Conservation (phyloP, 352 stramenopile species). For the Globisporangium parvum region DNA sequence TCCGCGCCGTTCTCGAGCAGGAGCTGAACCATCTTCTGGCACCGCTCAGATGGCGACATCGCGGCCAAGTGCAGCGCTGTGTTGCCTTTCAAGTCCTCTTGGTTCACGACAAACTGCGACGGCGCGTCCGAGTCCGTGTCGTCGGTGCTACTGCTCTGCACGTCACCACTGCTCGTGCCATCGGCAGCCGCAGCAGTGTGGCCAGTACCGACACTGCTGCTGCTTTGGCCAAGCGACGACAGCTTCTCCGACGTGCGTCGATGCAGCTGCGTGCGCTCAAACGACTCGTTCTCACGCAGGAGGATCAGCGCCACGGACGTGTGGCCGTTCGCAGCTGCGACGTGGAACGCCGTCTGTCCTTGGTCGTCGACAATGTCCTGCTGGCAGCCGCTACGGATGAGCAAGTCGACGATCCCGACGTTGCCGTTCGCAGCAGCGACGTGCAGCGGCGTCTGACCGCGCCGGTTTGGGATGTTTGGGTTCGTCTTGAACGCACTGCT, state of each 20-base stretch:
- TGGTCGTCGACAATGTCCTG: slow-evolving; percentile 78
- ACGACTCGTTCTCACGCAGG: slow-evolving; percentile 56
- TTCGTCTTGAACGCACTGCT: slow-evolving; percentile 60
- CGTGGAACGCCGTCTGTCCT: slow-evolving; percentile 77
- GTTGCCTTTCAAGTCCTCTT: slow-evolving; percentile 79
- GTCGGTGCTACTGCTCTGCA: slow-evolving; percentile 11
- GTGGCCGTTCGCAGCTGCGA: slow-evolving; percentile 74
- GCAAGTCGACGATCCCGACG: slow-evolving; percentile 70
- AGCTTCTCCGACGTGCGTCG: slow-evolving; percentile 10
- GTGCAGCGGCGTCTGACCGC: slow-evolving; percentile 69
- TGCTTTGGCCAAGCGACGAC: neutral
- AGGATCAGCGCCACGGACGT: slow-evolving; percentile 66
- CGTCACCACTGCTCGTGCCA: slow-evolving; percentile 1
- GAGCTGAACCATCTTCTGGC: slow-evolving; percentile 79
- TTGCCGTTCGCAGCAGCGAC: slow-evolving; percentile 60
- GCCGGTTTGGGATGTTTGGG: slow-evolving; percentile 71
- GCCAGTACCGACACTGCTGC: too few species aligned
- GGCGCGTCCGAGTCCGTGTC: slow-evolving; percentile 16
- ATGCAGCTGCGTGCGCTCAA: slow-evolving; percentile 10
- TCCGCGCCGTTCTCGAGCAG: slow-evolving; percentile 76
- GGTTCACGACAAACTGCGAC: slow-evolving; percentile 63
- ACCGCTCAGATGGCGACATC: slow-evolving; percentile 76
- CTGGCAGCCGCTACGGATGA: slow-evolving; percentile 63
- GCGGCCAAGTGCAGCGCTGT: slow-evolving; percentile 75
- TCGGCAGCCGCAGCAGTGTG: neutral